phyloP scores from a whole-genome alignment of 2,329 filamentous ascomycete species.

The Nothopassalora personata region DNA sequence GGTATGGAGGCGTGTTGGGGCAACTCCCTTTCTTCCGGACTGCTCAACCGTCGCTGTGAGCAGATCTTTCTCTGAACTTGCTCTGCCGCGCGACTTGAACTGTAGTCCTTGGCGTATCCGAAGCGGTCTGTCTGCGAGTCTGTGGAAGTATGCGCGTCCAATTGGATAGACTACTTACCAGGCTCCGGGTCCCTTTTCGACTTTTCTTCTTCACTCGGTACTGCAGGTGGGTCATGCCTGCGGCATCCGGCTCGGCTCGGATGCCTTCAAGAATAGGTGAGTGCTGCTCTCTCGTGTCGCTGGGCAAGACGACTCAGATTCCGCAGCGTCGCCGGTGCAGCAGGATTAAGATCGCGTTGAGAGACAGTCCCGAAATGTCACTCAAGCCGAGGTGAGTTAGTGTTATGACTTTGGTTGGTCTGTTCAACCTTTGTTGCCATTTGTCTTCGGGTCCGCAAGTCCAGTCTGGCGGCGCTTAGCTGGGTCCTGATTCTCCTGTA shows the following conservation, averaged over 20 bases:
- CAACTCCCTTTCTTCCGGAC: neutral
- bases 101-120: neutral
- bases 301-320: neutral
- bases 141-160: neutral
- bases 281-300: neutral
- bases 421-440: slow-evolving; percentile 17
- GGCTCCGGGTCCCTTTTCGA: neutral
- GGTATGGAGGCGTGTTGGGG: neutral
- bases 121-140: neutral
- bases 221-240: neutral
- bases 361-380: neutral
- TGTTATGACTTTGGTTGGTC: slow-evolving; percentile 8
- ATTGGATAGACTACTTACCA: neutral
- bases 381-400: neutral
- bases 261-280: neutral
- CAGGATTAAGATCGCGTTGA: neutral
- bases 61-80: neutral
- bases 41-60: neutral
- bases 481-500: slow-evolving; percentile 28
- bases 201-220: neutral
- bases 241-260: neutral
- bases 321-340: neutral
- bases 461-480: slow-evolving; percentile 32
- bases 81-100: neutral
- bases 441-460: slow-evolving; percentile 8